Base-by-base conservation (phyloP, 129 eudicot species). In the Deinandra increscens region DNA sequence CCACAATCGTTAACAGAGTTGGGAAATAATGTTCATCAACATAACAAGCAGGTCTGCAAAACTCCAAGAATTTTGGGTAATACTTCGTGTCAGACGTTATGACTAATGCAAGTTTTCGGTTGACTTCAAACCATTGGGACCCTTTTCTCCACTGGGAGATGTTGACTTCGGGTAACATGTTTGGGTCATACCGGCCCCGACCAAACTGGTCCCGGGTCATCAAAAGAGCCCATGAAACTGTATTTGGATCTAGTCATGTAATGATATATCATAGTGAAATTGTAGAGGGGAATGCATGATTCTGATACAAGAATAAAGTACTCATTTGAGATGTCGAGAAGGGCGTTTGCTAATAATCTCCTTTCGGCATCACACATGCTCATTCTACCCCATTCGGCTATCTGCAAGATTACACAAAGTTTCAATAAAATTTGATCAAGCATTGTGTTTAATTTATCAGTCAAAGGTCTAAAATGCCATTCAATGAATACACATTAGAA, bases 311-410 rank as follows among this genome's bases (percentile, higher is more conserved):
- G 88, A 33, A 93, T 62, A 23, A 93, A 93, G 77, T 91, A 77
- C 45, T 93, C 98, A 46, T 93, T 93, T 66, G 86, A 79, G 62
- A 87, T 71, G 33, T 93, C 97, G 37, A 93, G 95, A 45, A 93
- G 72, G 33, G 97, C 98, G 59, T 93, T 93, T 0, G 98, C 97
- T 23, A 93, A 81, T 14, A 93, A 96, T 72, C 98, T 71, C 69
- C 92, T 93, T 78, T 93, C 97, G 0, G 98, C 98, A 34, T 93
- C 98, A 63, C 96, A 86, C 81, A 93, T 93, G 64, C 85, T 93
- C 97, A 93, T 93, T 73, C 75, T 84, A 23, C 98, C 98, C 98
- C 98, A 93, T 83, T 86, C 95, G 4, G 89, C 64, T 26, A 84
- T 77, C 98, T 92, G 84, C 15, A 22, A 49, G 26, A 37, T 23